phyloP scores from a whole-genome alignment of 2,329 filamentous ascomycete genomes.

The Hymenoscyphus albidus region DNA sequence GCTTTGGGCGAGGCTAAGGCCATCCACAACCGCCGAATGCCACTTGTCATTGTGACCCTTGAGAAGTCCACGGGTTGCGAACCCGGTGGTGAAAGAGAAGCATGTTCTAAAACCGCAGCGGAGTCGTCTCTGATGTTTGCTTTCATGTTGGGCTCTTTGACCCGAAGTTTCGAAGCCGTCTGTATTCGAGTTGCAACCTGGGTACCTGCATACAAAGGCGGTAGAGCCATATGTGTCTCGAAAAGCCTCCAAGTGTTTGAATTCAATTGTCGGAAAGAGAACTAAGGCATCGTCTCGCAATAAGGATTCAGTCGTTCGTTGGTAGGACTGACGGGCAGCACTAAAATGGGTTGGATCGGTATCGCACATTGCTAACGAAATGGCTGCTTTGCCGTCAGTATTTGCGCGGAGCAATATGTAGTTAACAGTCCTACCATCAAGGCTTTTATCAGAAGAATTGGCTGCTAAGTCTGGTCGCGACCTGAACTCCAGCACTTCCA shows the following conservation, averaged over 20 bases:
- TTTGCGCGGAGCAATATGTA: not conserved
- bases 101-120: slow-evolving; percentile 10
- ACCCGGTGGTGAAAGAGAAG: slow-evolving; percentile 8
- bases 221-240: slow-evolving; percentile 8
- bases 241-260: slow-evolving; percentile 2
- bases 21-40: not conserved
- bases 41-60: slow-evolving; percentile 10
- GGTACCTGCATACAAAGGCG: slow-evolving; percentile 12
- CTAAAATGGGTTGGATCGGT: slow-evolving; percentile 15
- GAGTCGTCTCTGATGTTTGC: slow-evolving; percentile 11
- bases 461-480: not conserved
- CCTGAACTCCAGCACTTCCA: slow-evolving; percentile 5
- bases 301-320: slow-evolving; percentile 10
- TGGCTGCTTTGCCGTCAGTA: not conserved
- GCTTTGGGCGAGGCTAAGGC: not conserved
- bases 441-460: not conserved
- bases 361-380: slow-evolving; percentile 5
- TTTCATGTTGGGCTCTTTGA: slow-evolving; percentile 10
- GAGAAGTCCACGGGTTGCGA: not conserved
- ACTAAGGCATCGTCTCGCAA: not conserved
- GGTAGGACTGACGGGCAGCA: slow-evolving; percentile 4
- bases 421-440: not conserved
- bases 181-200: slow-evolving; percentile 6
- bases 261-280: not conserved
- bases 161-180: slow-evolving; percentile 11